Evolutionary conservation across 2,329 filamentous ascomycete species (phyloP).

Genomic region (Pyricularia sp.): DNA sequence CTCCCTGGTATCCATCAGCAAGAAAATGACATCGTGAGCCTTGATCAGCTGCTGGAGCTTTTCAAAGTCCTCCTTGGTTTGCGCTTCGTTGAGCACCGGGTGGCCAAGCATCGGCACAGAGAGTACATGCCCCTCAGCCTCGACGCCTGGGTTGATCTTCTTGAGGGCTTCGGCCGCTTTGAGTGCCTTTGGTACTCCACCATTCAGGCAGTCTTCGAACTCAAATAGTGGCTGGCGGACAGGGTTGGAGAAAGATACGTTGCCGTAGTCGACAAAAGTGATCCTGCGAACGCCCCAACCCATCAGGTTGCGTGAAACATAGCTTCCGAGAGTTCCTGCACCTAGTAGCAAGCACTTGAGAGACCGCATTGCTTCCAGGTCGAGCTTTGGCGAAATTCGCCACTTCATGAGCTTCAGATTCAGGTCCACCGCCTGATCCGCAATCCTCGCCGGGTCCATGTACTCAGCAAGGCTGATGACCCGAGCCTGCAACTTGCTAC

Average conservation of each 20-base stretch:
- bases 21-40: constrained; percentile 82
- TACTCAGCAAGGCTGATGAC: constrained; percentile 81
- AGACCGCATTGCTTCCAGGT: constrained; percentile 81
- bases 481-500: constrained; percentile 68
- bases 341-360: constrained; percentile 87
- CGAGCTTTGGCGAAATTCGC: constrained; percentile 81
- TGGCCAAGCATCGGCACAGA: constrained; percentile 95
- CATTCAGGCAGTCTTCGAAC: constrained; percentile 79
- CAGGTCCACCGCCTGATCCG: constrained; percentile 89
- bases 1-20: constrained; percentile 96
- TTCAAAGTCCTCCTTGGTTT: constrained; percentile 65
- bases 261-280: constrained; percentile 89
- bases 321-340: constrained; percentile 86
- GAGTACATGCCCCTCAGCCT: constrained; percentile 69
- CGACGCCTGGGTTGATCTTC: constrained; percentile 85
- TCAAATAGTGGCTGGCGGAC: constrained; percentile 89
- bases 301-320: constrained; percentile 84
- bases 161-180: constrained; percentile 71
- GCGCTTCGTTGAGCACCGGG: constrained; percentile 64
- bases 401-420: constrained; percentile 99
- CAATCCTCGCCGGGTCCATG: constrained; percentile 81
- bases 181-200: constrained; percentile 74
- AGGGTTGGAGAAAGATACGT: constrained; percentile 91
- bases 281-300: constrained; percentile 95
- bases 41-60: constrained; percentile 66